Evolutionary conservation across 2,329 filamentous ascomycete species (phyloP).

Genomic region (Akanthomyces dipterigenus): DNA sequence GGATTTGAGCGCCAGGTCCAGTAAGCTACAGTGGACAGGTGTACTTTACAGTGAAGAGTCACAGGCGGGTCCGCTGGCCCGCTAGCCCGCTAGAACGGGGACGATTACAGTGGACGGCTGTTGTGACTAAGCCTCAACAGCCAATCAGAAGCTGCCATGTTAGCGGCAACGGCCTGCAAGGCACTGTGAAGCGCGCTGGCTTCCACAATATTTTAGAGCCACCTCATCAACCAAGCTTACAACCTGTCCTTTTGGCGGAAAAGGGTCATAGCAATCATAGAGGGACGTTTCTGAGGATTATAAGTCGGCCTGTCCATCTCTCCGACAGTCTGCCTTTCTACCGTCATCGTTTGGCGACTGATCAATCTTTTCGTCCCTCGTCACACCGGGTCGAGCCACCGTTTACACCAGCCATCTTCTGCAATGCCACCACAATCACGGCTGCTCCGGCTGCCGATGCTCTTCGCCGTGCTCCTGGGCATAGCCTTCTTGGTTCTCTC

Average conservation of each 20-base stretch:
- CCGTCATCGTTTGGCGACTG: neutral
- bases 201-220: conserved; percentile 7
- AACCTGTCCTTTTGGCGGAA: conserved; percentile 9
- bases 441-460: neutral
- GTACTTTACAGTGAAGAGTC: neutral
- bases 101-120: neutral
- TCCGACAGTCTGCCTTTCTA: neutral
- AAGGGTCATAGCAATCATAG: conserved; percentile 1
- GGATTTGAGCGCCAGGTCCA: too few species aligned
- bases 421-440: conserved; percentile 8
- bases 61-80: neutral
- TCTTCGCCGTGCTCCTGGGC: neutral
- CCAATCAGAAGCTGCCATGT: conserved; percentile 8
- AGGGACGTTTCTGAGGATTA: neutral
- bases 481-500: neutral
- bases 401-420: conserved; percentile 2
- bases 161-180: neutral
- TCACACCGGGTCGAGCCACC: neutral
- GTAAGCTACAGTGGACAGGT: neutral
- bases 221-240: conserved; percentile 2
- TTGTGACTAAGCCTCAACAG: neutral
- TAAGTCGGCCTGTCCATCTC: neutral
- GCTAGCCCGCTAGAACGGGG: neutral
- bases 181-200: neutral
- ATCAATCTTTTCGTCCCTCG: neutral